A percentile compares a stretch with the other conserved stretches of the same genome.
Evolutionary conservation across 2,329 filamentous ascomycete genomes (phyloP).

Genomic region (Emergomyces orientalis): DNA sequence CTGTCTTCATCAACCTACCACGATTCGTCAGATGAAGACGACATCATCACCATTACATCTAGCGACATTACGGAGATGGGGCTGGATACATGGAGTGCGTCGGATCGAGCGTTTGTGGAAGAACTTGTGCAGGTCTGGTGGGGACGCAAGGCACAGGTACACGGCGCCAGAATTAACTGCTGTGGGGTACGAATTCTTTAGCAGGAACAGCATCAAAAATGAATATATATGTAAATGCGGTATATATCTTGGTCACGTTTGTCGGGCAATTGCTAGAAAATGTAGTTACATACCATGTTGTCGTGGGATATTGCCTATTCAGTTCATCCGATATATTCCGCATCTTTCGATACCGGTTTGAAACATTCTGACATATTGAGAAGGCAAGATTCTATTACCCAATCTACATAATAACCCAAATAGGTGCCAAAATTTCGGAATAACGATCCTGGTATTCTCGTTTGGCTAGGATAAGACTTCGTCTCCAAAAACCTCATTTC

Average conservation of each 20-base stretch:
- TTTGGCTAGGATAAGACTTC: too few relatives aligned
- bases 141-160: conserved; percentile 35
- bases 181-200: conserved; percentile 41
- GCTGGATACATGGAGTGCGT: conserved; percentile 41
- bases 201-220: background rate
- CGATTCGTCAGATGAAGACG: conserved; percentile 12
- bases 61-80: conserved; percentile 42
- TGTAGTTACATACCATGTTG: background rate
- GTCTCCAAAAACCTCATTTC: too few relatives aligned
- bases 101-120: conserved; percentile 38
- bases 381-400: too few relatives aligned
- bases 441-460: too few relatives aligned
- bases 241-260: background rate
- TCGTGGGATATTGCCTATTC: background rate
- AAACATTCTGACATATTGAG: too few relatives aligned
- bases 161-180: conserved; percentile 37
- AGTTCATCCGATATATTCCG: too few relatives aligned
- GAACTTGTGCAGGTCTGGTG: conserved; percentile 40
- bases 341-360: too few relatives aligned
- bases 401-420: too few relatives aligned
- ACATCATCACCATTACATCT: conserved; percentile 31
- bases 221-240: conserved; percentile 5
- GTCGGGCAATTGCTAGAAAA: background rate
- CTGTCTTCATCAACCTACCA: background rate
- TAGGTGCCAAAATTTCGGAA: too few relatives aligned